phyloP scores from a whole-genome alignment of 345 rosid genomes.

The Melastoma malabathricum region DNA sequence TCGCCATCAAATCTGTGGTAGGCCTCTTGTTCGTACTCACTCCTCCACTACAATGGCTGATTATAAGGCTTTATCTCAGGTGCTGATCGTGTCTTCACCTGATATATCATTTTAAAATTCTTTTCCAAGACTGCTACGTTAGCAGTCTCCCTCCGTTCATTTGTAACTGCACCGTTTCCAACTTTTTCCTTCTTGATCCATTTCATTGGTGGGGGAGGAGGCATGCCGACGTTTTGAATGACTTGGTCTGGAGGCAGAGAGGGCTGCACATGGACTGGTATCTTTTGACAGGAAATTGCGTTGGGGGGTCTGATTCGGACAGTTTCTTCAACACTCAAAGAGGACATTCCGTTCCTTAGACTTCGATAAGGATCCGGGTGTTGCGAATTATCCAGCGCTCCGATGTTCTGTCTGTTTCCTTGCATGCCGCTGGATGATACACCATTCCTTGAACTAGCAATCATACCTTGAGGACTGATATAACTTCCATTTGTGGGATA shows the following conservation, averaged over 20 bases:
- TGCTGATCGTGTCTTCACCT: constrained; percentile 24
- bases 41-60: constrained; percentile 2
- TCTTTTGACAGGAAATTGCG: constrained; percentile 10
- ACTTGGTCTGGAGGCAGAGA: constrained; percentile 17
- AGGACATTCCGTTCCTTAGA: constrained; percentile 34
- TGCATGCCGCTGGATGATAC: constrained; percentile 28
- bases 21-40: too few relatives aligned
- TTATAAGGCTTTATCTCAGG: constrained; percentile 15
- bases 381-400: constrained; percentile 29
- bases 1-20: too few relatives aligned
- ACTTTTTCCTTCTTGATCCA: constrained; percentile 35
- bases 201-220: constrained; percentile 53
- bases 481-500: constrained; percentile 22
- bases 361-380: constrained; percentile 35
- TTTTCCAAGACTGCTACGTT: constrained; percentile 30
- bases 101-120: constrained; percentile 44
- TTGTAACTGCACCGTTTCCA: constrained; percentile 21
- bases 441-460: constrained; percentile 28
- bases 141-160: constrained; percentile 21
- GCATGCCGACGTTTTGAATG: constrained; percentile 23
- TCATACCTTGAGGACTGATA: constrained; percentile 24
- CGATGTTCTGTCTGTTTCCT: constrained; percentile 26
- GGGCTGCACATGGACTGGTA: constrained; percentile 18
- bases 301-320: constrained; percentile 18
- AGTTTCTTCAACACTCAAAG: constrained; percentile 40